Evolutionary conservation across 2,329 filamentous ascomycete genomes (phyloP).

Genomic region (Pseudogymnoascus sp.): DNA sequence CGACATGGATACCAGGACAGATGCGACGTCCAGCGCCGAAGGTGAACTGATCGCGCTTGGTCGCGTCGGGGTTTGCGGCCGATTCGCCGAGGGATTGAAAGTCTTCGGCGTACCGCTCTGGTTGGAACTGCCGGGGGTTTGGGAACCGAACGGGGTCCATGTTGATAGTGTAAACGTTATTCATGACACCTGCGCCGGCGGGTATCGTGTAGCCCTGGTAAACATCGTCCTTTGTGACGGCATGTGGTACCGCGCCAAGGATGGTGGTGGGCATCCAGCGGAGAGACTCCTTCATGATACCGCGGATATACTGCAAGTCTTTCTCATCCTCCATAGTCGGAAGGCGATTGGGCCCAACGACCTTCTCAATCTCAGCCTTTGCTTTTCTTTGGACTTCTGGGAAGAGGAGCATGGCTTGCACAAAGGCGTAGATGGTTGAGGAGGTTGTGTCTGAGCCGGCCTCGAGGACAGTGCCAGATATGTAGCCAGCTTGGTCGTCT

Average conservation of each 20-base stretch:
- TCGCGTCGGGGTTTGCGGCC: conserved; percentile 29
- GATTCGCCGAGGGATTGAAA: conserved; percentile 22
- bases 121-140: conserved; percentile 36
- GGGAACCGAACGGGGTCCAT: conserved; percentile 36
- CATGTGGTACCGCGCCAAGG: conserved; percentile 33
- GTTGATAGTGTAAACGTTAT: conserved; percentile 34
- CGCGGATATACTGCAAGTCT: conserved; percentile 38
- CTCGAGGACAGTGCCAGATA: conserved; percentile 20
- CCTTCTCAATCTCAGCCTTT: conserved; percentile 34
- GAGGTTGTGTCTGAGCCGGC: conserved; percentile 31
- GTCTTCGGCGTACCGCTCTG: conserved; percentile 27
- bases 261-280: conserved; percentile 38
- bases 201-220: conserved; percentile 41
- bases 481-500: conserved; percentile 9
- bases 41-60: conserved; percentile 43
- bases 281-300: conserved; percentile 37
- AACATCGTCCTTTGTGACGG: conserved; percentile 33
- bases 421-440: conserved; percentile 27
- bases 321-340: conserved; percentile 30
- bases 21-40: conserved; percentile 49
- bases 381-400: conserved; percentile 30
- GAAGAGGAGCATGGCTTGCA: conserved; percentile 33
- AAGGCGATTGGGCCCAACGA: conserved; percentile 34
- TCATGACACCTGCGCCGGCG: conserved; percentile 35
- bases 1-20: conserved; percentile 49